Base-by-base conservation (phyloP, 371 early-diverging fungal species). In the Neoconidiobolus thromboides region DNA sequence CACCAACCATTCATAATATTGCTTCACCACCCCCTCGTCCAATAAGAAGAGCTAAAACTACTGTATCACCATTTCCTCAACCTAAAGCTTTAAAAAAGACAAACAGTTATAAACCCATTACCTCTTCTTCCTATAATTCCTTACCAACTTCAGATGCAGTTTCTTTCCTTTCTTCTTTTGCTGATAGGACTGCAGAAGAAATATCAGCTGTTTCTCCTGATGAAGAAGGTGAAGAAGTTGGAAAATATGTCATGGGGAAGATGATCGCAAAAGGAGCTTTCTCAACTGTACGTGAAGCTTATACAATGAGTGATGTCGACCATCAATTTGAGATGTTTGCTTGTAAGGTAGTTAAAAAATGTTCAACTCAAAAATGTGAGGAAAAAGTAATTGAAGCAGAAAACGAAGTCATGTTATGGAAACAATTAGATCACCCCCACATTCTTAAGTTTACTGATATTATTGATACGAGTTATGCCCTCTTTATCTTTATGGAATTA, bases 381-480 rank as follows among this genome's bases (percentile, higher is more conserved):
- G 49, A 48, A 12, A 48, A 37, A 40, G 6, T 58, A 5, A 9
- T 37, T 46, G 58, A 58, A 1, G 65, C 77, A 4, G 75, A 77
- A 48, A 66, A 72, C 53, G 87, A 86, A 60, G 66, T 80, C 2
- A 65, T 69, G 2, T 78, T 88, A n/a, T 87, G 88, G 91, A 70
- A 75, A 26, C 69, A 71, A 15, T 67, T 88, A 12, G 64, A 73
- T 3, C 89, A 89, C 67, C 83, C 79, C 1, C 67, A 83, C 57
- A 78, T 87, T 50, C 69, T 85, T 1, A 66, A 71, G 2, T 71
- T 87, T 60, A 58, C 73, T 6, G 80, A 81, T 6, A 69, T 81
- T 39, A 72, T 85, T 55, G 80, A 83, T 36, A 71, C 77, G 2
- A 80, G 78, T 5, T 71, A 77, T 42, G 76, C 76, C n/a, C 72